These are phyloP conservation scores for Marsdenia floribunda DNA, from an alignment of 257 asterid species.

Conservation along the genomic window DNA sequence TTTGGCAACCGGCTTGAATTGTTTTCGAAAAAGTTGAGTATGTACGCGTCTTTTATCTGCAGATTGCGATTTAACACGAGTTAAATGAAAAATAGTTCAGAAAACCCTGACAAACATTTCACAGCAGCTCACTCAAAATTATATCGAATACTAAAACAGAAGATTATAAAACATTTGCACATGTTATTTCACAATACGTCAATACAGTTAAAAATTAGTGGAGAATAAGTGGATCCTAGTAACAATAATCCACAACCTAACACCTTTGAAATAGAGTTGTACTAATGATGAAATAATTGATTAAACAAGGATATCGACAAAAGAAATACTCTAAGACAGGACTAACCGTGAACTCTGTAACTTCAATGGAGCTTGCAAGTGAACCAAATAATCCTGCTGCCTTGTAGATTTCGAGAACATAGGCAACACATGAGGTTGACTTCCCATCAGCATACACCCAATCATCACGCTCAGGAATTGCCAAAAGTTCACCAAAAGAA, in stretches of 20 bases:
- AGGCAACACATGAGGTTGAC: constrained; percentile 90
- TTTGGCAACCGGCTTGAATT: constrained; percentile 69
- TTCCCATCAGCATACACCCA: constrained; percentile 86
- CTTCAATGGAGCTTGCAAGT: constrained; percentile 68
- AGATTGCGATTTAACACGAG: constrained; percentile 10
- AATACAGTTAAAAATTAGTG: not conserved
- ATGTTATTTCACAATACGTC: not conserved
- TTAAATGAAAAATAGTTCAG: not conserved
- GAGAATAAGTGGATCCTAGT: not conserved
- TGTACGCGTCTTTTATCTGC: constrained; percentile 92
- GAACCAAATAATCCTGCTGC: constrained; percentile 82
- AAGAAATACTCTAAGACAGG: not conserved
- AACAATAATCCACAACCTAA: not conserved
- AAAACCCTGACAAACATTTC: not conserved
- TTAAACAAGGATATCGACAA: not conserved
- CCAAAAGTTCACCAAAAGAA: constrained; percentile 73
- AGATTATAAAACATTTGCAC: not conserved
- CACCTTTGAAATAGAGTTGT: not conserved
- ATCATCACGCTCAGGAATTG: constrained; percentile 79
- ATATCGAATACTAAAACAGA: not conserved
- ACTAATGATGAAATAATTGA: not conserved
- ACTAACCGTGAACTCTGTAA: constrained; percentile 93
- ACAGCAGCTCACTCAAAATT: not conserved
- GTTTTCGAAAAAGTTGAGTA: constrained; percentile 64
- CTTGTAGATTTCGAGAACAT: constrained; percentile 78